Evolutionary conservation across 1,284 basidiomycete genomes (phyloP), one percentile per base, ranked within the genome.

Genomic region (Lentinula novae-zelandiae): DNA sequence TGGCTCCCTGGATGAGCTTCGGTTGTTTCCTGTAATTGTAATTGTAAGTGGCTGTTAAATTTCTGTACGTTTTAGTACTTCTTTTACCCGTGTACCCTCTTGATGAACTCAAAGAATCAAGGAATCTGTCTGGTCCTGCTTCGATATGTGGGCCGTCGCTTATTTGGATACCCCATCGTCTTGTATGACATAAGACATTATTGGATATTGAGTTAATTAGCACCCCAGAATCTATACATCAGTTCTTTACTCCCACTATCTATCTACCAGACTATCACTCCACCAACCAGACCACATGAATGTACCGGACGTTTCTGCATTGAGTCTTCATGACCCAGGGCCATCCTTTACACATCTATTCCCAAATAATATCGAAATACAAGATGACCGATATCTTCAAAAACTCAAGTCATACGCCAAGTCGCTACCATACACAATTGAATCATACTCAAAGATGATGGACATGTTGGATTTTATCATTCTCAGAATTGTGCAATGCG

Each of bases 401-500:
- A 88, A 87, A 67, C 75, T 89, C 50, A 81, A 79, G 71, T 75
- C 75, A 56, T 87, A 88, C 72, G 83, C 85, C 44, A 73, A 75
- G 57, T 81, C 80, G 8, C 69, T 98, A 50, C 95, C 95, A 1
- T 97, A 96, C 72, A 80, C 84, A 2, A 85, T 90, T 65, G 95
- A 97, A 74, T 78, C 89, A 0, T 80, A 93, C 62, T 84, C 85
- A 12, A 85, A 87, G 68, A 94, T 96, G 86, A 86, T 95, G 70
- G 76, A 82, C 49, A 79, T 93, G 67, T 81, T 97, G 53, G 91
- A 96, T 65, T 80, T 87, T 64, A 92, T 95, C 65, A 75, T 91
- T 42, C 74, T 85, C 60, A 84, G 86, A 51, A 77, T 89, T 20
- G 75, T 76, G 6, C 93, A 96, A 70, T 89, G 87, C 65, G 79